phyloP scores from a whole-genome alignment of 2,329 filamentous ascomycete genomes.

The Herpotrichia juniperi region DNA sequence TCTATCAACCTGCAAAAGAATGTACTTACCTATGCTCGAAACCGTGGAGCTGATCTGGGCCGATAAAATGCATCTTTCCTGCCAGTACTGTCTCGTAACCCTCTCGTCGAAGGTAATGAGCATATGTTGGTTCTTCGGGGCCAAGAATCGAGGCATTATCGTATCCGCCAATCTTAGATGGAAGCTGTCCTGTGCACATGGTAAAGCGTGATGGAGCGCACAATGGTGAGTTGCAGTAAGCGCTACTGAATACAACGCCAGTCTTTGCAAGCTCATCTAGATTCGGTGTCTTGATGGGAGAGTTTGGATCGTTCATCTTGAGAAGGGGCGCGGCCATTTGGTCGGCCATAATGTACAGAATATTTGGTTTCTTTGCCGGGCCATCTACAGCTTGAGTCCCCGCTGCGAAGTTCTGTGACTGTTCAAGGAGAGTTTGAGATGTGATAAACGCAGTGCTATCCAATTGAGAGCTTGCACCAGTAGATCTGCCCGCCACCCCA shows the following conservation, averaged over 20 bases:
- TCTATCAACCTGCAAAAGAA: background rate
- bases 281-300: slow-evolving; percentile 90
- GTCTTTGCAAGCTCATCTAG: slow-evolving; percentile 80
- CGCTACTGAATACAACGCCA: slow-evolving; percentile 89
- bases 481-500: slow-evolving; percentile 17
- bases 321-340: slow-evolving; percentile 89
- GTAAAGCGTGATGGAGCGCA: slow-evolving; percentile 93
- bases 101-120: slow-evolving; percentile 83
- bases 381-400: slow-evolving; percentile 15
- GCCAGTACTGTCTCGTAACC: slow-evolving; percentile 91
- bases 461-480: slow-evolving; percentile 15
- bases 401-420: slow-evolving; percentile 32
- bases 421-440: slow-evolving; percentile 32
- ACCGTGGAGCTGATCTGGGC: slow-evolving; percentile 86
- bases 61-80: slow-evolving; percentile 97
- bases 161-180: slow-evolving; percentile 88
- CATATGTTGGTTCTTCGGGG: slow-evolving; percentile 87
- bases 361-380: slow-evolving; percentile 65
- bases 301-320: slow-evolving; percentile 88
- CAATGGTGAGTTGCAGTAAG: slow-evolving; percentile 91
- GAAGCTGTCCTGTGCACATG: slow-evolving; percentile 90
- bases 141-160: slow-evolving; percentile 88
- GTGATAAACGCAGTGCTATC: slow-evolving; percentile 30
- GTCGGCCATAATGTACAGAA: slow-evolving; percentile 95
- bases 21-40: slow-evolving; percentile 71